Percentiles rank a stretch among this genome's conserved stretches.
Conservation (phyloP, 2,329 filamentous ascomycete genomes). For the Aspergillus novofumigatus region DNA sequence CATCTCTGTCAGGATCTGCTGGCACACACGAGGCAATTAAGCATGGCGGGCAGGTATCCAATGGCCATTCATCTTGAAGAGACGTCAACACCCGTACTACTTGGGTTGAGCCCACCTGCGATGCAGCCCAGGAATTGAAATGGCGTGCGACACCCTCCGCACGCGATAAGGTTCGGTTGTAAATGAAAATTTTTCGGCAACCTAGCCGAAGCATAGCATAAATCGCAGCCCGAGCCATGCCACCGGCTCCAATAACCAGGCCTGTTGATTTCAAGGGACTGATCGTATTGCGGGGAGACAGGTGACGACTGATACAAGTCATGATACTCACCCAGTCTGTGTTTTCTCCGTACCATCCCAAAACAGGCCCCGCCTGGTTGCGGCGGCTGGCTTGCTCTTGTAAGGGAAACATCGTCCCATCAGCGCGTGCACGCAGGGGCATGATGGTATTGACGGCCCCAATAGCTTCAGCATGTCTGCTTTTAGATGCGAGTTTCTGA, state of each 20-base stretch:
- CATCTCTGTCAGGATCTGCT: slow-evolving; percentile 61
- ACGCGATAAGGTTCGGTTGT: slow-evolving; percentile 65
- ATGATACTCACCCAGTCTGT: slow-evolving; percentile 44
- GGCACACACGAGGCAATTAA: slow-evolving; percentile 75
- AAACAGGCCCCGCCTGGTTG: slow-evolving; percentile 38
- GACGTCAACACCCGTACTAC: slow-evolving; percentile 54
- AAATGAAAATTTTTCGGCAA: slow-evolving; percentile 70
- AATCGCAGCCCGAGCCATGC: slow-evolving; percentile 73
- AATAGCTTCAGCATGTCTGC: slow-evolving; percentile 42
- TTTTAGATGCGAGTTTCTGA: slow-evolving; percentile 35
- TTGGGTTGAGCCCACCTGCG: slow-evolving; percentile 33
- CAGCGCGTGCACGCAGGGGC: slow-evolving; percentile 35
- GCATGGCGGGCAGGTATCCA: slow-evolving; percentile 60
- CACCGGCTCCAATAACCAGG: slow-evolving; percentile 57
- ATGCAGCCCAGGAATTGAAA: slow-evolving; percentile 55
- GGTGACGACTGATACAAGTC: slow-evolving; percentile 39
- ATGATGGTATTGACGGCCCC: slow-evolving; percentile 44
- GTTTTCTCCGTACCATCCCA: slow-evolving; percentile 44
- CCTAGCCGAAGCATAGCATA: slow-evolving; percentile 76
- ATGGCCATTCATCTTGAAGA: slow-evolving; percentile 61
- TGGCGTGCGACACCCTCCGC: slow-evolving; percentile 65
- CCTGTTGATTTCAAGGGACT: slow-evolving; percentile 48
- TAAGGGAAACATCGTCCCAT: slow-evolving; percentile 35
- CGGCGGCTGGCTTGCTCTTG: slow-evolving; percentile 39
- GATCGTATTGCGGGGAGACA: slow-evolving; percentile 50